Base-by-base conservation (phyloP, 2,329 filamentous ascomycete species). In the Paracoccidioides brasiliensis region DNA sequence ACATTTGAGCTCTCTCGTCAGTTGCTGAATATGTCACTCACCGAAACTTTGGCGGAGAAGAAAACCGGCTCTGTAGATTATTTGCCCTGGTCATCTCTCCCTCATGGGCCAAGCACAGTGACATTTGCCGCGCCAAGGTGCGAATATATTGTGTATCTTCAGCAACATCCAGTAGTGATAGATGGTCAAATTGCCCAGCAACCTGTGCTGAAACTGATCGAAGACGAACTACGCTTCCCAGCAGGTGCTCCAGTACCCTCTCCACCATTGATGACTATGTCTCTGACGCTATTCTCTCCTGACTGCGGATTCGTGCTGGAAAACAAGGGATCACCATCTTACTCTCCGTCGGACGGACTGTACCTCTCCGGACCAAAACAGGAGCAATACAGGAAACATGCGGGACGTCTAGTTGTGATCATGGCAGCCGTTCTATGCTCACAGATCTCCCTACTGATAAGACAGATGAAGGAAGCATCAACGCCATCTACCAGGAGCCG, bases 121-220 rank as follows among this genome's bases (percentile, higher is more conserved):
- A 67, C 72, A 45, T 73, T 72, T 57, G 79, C 82, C 15, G 71
- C 78, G 38, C 88, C 89, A 0, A 86, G 88, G 62, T 98, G 93
- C 76, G 93, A 98, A 70, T 89, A 89, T 65, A 74, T 98, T 52
- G 74, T 95, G 55, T 97, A 90, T 69, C 75, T 91, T 35, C 93
- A 97, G 67, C 74, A 76, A 57, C 72, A 76, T 58, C 73, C 73
- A 4, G 63, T 73, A 10, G 55, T 62, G 12, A 59, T 72, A 10
- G 60, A 62, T 44, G 64, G 64, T 37, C 63, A 60, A 46, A 52
- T 66, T 35, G 63, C 67, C 32, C 65, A 70, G 52, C 61, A 63
- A 28, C 58, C 64, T 44, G 61, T 76, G 35, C 66, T 81, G 53
- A 68, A 74, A 37, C 74, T 74, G 62, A 75, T 83, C 15, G 82